Evolutionary conservation across 1,284 basidiomycete species (phyloP), one percentile per base, ranked within the genome.

Genomic region (Ustilago nuda): DNA sequence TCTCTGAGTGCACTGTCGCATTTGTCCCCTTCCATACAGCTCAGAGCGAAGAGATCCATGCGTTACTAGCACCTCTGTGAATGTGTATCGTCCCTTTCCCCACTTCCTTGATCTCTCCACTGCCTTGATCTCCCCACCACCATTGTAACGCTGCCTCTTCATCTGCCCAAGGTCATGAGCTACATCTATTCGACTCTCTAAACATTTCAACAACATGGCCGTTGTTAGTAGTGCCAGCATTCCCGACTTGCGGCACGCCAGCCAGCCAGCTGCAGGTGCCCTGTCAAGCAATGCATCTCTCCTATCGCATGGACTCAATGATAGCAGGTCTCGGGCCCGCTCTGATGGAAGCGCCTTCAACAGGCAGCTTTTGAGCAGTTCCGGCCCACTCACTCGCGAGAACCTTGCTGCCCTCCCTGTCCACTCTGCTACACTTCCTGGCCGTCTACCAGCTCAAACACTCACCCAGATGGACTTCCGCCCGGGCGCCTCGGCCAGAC

Each of bases 381-480:
- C 15, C 23, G 69, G 60, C 8, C 56, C 52, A 5, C 48, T 72
- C 11, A 72, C 70, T 7, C 64, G 70, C 23, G 70, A 72, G 50
- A 72, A 72, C 13, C 70, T 72, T 19, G 65, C 60, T 23, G 41
- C 56, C 6, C 61, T 72, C n/a, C 70, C 70, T 23, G 52, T 45
- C 48, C 43, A 55, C 41, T 41, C 30, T n/a, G 35, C 61, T n/a
- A 67, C 61, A 1, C 50, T 72, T 13, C 70, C 70, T 6, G 57
- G 43, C 6, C 61, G 65, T 12, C 33, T 72, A 33, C 70, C 45
- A 45, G 54, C 61, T 17, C 64, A 72, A 2, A 52, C 61, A 5
- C 13, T 56, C 15, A 15, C 64, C 4, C 61, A 58, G 13, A 51
- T 61, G 36, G 35, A 63, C 33, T 39, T 36, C 17, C 53, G 32